Percentiles rank a stretch among this genome's conserved stretches.
Conservation (phyloP, 306 rosid species). For the Purshia tridentata region DNA sequence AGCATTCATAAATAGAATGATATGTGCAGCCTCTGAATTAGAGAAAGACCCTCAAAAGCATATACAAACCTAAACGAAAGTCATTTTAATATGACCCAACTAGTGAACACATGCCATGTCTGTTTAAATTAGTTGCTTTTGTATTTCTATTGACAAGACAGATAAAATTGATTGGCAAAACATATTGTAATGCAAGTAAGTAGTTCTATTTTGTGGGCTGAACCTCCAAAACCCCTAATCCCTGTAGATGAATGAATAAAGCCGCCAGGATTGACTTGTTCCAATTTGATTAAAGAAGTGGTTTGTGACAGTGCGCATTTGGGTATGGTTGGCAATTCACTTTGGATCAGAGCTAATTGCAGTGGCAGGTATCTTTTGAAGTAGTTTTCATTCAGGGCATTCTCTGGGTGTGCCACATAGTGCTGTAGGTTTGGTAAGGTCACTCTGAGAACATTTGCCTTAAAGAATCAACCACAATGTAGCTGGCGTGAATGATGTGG, state of each 20-base stretch:
- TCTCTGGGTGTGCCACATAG: conserved; percentile 16
- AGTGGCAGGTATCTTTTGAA: not conserved
- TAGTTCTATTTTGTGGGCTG: not conserved
- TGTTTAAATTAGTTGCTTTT: not conserved
- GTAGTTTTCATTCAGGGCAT: conserved; percentile 8
- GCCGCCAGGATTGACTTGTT: conserved; percentile 27
- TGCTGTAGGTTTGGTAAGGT: conserved; percentile 28
- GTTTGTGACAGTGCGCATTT: conserved; percentile 14
- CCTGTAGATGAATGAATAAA: not conserved
- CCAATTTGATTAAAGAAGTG: not conserved
- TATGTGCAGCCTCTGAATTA: not conserved
- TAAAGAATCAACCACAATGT: not conserved
- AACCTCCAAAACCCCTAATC: no score
- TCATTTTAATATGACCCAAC: not conserved
- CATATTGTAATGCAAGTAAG: not conserved
- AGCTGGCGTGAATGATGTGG: not conserved
- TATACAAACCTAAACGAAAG: no score
- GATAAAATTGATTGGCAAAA: no score
- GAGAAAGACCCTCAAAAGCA: not conserved
- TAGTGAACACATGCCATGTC: not conserved
- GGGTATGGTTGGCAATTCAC: not conserved
- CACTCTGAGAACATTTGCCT: conserved; percentile 14
- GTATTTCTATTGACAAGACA: not conserved
- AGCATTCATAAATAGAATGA: not conserved
- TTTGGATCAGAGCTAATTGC: not conserved